Evolutionary conservation across 306 rosid genomes (phyloP).

Genomic region (Carpinus fangiana): DNA sequence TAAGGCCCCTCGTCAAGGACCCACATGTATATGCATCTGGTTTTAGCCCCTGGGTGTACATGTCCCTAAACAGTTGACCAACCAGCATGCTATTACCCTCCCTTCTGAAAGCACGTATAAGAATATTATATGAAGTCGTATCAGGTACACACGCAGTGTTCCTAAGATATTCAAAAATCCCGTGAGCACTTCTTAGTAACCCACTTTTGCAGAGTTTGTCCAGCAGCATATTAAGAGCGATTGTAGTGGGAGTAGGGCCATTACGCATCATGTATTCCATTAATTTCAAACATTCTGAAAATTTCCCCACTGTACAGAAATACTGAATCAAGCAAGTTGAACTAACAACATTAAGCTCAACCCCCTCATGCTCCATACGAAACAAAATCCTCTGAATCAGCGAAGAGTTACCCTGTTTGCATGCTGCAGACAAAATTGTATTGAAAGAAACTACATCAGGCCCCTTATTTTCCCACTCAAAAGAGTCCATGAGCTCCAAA

Average conservation of each 20-base stretch:
- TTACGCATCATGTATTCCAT: conserved; percentile 33
- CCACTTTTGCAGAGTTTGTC: conserved; percentile 41
- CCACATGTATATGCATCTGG: conserved; percentile 36
- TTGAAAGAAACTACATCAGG: conserved; percentile 48
- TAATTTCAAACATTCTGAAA: conserved; percentile 37
- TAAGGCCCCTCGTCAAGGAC: conserved; percentile 28
- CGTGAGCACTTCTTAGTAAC: conserved; percentile 25
- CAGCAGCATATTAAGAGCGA: conserved; percentile 38
- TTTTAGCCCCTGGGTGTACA: conserved; percentile 33
- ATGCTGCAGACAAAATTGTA: conserved; percentile 44
- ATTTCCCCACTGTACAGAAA: conserved; percentile 29
- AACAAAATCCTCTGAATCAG: conserved; percentile 30
- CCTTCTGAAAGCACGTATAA: conserved; percentile 34
- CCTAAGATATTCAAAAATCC: conserved; percentile 23
- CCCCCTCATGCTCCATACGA: conserved; percentile 35
- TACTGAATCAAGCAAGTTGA: conserved; percentile 45
- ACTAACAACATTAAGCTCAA: conserved; percentile 35
- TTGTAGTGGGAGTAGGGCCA: conserved; percentile 24
- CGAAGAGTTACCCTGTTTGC: conserved; percentile 32
- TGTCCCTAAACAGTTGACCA: conserved; percentile 26
- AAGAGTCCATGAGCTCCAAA: conserved; percentile 36
- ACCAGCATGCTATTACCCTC: conserved; percentile 14
- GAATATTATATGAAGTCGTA: conserved; percentile 36
- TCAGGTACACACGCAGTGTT: conserved; percentile 23
- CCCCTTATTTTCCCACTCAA: conserved; percentile 36